Evolutionary conservation across 805 yeast genomes (phyloP), one percentile per base, ranked within the genome.

Genomic region (Zygosaccharomyces gambellarensis): DNA sequence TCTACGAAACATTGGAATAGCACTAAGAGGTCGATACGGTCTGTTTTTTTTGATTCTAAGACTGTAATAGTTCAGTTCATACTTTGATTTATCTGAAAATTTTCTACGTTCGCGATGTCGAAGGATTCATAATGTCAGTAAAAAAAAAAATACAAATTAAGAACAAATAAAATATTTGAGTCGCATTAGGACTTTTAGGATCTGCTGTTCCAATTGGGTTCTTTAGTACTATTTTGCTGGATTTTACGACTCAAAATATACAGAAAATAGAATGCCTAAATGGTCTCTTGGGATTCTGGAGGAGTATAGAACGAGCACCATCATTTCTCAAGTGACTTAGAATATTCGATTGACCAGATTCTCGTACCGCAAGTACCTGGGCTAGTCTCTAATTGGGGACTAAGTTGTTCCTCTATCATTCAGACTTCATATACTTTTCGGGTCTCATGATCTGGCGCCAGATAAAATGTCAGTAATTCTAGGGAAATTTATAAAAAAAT

Each of bases 1-100:
- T 48, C 64, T 60, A 45, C 58, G 58, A 5, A 57, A 51, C 66
- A 59, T 61, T 17, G 28, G 44, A 31, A 17, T 19, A 21, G 5
- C 42, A 8, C 29, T 23, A 28, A 14, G 3, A 3, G 42, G 28
- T 23, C 30, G n/a, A 27, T 12, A 25, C 5, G 21, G 10, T 25
- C 29, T 4, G 31, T 5, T 34, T 34, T 32, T 8, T 14, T 3
- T 12, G 11, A 34, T 14, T 2, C 10, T 11, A 14, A 25, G 28
- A 34, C 22, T 34, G 23, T 17, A 8, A 4, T 34, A 14, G n/a
- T 7, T 17, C 22, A 34, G 38, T 34, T 14, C 14, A 9, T 4
- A 34, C 6, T 19, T 14, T 34, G 7, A 21, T 34, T 21, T 14
- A 34, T 17, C 11, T 17, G 44, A 40, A 40, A 40, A 40, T 17